Conservation (phyloP, 1,284 basidiomycete genomes). For the Austroboletus novae-zelandiae region DNA sequence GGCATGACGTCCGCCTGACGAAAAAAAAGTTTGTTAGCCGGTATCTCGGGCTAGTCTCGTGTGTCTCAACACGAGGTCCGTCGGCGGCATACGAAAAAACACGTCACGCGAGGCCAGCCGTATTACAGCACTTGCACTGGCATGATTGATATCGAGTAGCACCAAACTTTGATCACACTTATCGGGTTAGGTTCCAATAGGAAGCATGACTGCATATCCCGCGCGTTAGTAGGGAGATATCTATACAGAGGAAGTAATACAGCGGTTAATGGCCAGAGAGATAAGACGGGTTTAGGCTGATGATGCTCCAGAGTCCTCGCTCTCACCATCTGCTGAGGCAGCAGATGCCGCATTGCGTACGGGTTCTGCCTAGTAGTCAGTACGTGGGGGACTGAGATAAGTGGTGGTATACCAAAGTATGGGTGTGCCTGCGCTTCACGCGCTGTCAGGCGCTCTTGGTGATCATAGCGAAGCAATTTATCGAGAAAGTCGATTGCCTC, state of each 20-base stretch:
- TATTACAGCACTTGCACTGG: constrained; percentile 2
- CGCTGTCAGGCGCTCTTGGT: constrained; percentile 95
- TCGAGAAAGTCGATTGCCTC: constrained; percentile 98
- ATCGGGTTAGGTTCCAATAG: constrained; percentile 15
- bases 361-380: constrained; percentile 48
- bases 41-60: constrained; percentile 10
- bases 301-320: constrained; percentile 72
- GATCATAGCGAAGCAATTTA: constrained; percentile 94
- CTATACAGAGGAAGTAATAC: constrained; percentile 35
- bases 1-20: constrained; percentile 17
- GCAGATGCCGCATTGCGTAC: constrained; percentile 43
- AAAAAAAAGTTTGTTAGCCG: background rate
- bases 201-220: constrained; percentile 22
- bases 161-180: constrained; percentile 21
- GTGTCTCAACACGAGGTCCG: constrained; percentile 10
- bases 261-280: constrained; percentile 26
- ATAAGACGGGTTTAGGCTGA: constrained; percentile 37
- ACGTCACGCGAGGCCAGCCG: constrained; percentile 12
- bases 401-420: constrained; percentile 71
- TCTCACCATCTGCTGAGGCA: constrained; percentile 61
- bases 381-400: constrained; percentile 8
- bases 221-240: constrained; percentile 23
- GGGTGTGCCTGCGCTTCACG: constrained; percentile 86
- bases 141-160: constrained; percentile 5
- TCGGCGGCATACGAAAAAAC: constrained; percentile 5